phyloP scores from a whole-genome alignment of 805 yeast genomes.

The Isabelozyma heimii region DNA sequence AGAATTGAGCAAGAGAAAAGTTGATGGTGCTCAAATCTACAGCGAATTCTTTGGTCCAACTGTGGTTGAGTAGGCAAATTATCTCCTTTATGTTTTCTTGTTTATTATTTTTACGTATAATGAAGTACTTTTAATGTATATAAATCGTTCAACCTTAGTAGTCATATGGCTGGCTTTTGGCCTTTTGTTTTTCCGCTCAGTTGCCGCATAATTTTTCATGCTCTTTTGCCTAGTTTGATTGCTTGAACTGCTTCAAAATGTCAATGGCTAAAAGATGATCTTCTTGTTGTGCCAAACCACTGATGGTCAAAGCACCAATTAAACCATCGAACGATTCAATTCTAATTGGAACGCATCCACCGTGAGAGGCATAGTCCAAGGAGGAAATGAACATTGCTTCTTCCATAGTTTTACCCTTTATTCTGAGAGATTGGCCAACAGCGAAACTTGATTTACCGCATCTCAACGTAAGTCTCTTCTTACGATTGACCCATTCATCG shows the following conservation, averaged over 20 bases:
- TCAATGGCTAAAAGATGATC: constrained; percentile 50
- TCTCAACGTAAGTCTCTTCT: constrained; percentile 46
- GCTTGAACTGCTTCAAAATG: constrained; percentile 14
- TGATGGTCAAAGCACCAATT: constrained; percentile 50
- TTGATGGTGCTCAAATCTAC: constrained; percentile 11
- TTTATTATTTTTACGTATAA: background rate
- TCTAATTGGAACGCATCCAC: constrained; percentile 55
- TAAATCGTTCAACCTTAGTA: no score
- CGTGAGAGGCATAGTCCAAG: constrained; percentile 49
- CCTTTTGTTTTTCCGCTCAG: no score
- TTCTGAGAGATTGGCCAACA: constrained; percentile 43
- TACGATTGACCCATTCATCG: constrained; percentile 52
- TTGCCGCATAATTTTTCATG: background rate
- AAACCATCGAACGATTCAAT: constrained; percentile 32
- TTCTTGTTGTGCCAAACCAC: constrained; percentile 55
- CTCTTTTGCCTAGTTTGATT: background rate
- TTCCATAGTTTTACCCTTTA: constrained; percentile 25
- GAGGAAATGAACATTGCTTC: constrained; percentile 38
- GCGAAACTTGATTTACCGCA: constrained; percentile 47
- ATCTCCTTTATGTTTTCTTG: background rate
- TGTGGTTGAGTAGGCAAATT: constrained; percentile 10
- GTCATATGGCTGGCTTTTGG: no score
- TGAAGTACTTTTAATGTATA: background rate
- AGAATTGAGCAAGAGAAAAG: constrained; percentile 15
- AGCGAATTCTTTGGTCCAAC: constrained; percentile 35